Evolutionary conservation across 371 early-diverging fungal species (phyloP), one percentile per base, ranked within the genome.

Genomic region (Vairimorpha necatrix): DNA sequence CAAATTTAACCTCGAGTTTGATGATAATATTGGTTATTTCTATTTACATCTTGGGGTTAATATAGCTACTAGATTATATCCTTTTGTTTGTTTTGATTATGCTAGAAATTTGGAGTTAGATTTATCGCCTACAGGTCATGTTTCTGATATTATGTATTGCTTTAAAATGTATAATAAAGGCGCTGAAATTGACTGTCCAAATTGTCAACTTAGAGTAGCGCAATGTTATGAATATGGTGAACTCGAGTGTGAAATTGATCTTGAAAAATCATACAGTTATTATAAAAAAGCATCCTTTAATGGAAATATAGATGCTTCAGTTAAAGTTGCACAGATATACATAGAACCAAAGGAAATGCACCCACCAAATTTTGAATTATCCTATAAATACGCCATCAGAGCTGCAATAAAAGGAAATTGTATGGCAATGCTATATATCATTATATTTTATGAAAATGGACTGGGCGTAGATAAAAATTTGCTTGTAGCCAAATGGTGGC

Each of bases 11-110:
- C 26, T 46, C 34, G 47, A 47, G 32, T 33, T 48, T 33, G 77
- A 83, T 69, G 47, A 72, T 13, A 63, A 78, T 46, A 75, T 66
- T 33, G 86, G 77, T 18, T 63, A 76, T 33, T 81, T 84, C 74
- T 85, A 83, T 63, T 54, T 86, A 50, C 72, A 80, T 30, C 46
- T 83, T 18, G 84, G 84, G 2, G 71, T 61, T 38, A 79, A 78
- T 39, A 79, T 80, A 30, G 79, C 86, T 28, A 68, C 42, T 18
- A n/a, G 62, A 38, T n/a, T 58, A 28, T 86, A 84, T 74, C 85
- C 86, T 42, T 83, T 81, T 70, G 53, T 82, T 22, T 67, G 74
- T 18, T 85, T 72, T 74, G 86, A 86, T 68, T 66, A 85, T n/a
- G 85, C 68, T n/a, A 68, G 74, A 34, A 83, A 76, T 63, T 77